Evolutionary conservation across 345 rosid species (phyloP).

Genomic region (Combretum micranthum): DNA sequence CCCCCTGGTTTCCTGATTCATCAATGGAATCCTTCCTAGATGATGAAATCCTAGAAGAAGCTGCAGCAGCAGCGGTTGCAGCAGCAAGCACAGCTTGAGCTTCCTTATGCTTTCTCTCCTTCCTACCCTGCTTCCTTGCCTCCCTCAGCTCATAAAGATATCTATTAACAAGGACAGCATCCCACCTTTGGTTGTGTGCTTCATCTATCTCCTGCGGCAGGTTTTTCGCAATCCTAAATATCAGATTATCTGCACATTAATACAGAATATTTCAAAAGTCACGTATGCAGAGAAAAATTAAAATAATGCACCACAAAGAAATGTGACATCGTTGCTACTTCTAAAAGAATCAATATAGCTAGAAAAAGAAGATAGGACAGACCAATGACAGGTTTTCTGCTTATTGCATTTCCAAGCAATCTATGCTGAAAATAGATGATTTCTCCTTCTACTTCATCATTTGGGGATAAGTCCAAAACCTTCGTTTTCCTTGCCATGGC

Average conservation of each 20-base stretch:
- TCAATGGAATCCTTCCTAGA: conserved; percentile 76
- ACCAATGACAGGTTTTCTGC: conserved; percentile 70
- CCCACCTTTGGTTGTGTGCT: conserved; percentile 63
- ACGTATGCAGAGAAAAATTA: not conserved
- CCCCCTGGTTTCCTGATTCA: conserved; percentile 69
- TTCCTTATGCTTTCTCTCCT: conserved; percentile 90
- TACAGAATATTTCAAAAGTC: conserved; percentile 11
- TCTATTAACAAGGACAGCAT: conserved; percentile 66
- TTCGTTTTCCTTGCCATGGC: conserved; percentile 43
- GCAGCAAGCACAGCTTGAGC: conserved; percentile 98
- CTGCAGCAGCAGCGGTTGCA: conserved; percentile 96
- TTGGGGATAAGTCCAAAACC: conserved; percentile 55
- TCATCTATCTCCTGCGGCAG: conserved; percentile 68
- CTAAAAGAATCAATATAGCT: not conserved
- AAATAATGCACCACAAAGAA: not conserved
- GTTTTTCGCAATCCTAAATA: conserved; percentile 41
- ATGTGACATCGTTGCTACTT: not conserved
- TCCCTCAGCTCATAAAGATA: conserved; percentile 79
- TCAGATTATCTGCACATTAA: conserved; percentile 49
- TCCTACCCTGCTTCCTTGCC: conserved; percentile 92
- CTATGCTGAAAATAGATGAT: conserved; percentile 63
- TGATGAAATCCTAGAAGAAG: conserved; percentile 84
- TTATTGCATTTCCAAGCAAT: conserved; percentile 53
- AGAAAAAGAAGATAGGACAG: conserved; percentile 8
- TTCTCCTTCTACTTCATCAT: conserved; percentile 94